These are phyloP conservation scores for Dorcoceras hygrometricum DNA, from an alignment of 257 asterid species.

Conservation along the genomic window DNA sequence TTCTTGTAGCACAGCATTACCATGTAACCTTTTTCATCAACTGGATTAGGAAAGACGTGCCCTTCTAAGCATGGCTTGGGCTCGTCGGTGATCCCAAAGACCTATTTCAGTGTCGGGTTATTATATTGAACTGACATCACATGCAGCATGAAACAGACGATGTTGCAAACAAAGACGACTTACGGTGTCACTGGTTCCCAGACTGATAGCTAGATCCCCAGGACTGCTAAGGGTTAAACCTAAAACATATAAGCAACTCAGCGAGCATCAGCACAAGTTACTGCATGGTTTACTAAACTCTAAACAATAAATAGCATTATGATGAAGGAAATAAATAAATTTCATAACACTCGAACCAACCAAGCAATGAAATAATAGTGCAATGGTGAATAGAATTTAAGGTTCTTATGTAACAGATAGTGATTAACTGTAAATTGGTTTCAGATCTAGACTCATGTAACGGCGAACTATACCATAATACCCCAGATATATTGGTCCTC, in stretches of 20 bases:
- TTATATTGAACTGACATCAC: slow-evolving; percentile 4
- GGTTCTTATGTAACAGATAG: no score
- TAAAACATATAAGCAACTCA: slow-evolving; percentile 28
- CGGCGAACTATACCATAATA: neutral
- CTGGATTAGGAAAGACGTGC: slow-evolving; percentile 92
- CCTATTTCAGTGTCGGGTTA: slow-evolving; percentile 31
- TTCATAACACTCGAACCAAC: neutral
- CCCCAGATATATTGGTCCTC: neutral
- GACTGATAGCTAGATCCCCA: slow-evolving; percentile 91
- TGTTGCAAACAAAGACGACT: slow-evolving; percentile 24
- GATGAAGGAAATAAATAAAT: slow-evolving; percentile 1
- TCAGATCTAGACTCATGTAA: neutral
- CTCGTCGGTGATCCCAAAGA: slow-evolving; percentile 71
- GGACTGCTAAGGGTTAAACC: slow-evolving; percentile 77
- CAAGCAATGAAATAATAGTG: neutral
- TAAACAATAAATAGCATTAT: neutral
- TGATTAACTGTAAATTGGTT: neutral
- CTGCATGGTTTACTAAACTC: neutral
- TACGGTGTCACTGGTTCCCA: slow-evolving; percentile 98
- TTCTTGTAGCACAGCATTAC: slow-evolving; percentile 89
- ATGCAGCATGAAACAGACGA: neutral
- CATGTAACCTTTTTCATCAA: slow-evolving; percentile 75
- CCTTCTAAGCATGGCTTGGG: slow-evolving; percentile 87
- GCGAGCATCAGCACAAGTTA: slow-evolving; percentile 1
- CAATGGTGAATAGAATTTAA: neutral